phyloP scores from a whole-genome alignment of 352 stramenopile species.

The Phytophthora europaea region DNA sequence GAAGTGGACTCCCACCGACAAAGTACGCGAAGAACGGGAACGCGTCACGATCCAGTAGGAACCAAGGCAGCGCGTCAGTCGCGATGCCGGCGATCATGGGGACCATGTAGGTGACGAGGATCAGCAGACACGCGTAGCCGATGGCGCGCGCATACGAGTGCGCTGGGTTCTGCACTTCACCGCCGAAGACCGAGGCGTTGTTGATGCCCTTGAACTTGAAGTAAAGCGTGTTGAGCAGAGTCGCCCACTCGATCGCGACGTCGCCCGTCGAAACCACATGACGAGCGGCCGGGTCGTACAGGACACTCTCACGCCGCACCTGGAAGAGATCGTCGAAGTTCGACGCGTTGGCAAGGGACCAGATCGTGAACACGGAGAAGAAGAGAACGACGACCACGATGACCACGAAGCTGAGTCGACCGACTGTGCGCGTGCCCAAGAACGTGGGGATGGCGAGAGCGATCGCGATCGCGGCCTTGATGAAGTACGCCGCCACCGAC shows the following conservation, averaged over 20 bases:
- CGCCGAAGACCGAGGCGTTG: constrained; percentile 91
- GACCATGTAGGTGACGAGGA: constrained; percentile 88
- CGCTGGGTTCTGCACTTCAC: constrained; percentile 89
- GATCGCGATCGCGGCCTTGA: constrained; percentile 54
- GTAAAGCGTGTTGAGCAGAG: constrained; percentile 95
- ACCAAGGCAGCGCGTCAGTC: constrained; percentile 61
- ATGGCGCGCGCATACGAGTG: constrained; percentile 90
- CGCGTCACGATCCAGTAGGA: constrained; percentile 86
- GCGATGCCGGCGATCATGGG: constrained; percentile 89
- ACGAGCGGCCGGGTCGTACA: constrained; percentile 20
- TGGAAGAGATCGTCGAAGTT: constrained; percentile 58
- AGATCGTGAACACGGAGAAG: constrained; percentile 59
- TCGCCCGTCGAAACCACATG: constrained; percentile 39
- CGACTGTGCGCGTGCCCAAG: constrained; percentile 48
- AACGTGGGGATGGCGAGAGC: constrained; percentile 48
- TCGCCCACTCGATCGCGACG: constrained; percentile 77
- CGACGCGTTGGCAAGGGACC: constrained; percentile 35
- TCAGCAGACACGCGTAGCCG: constrained; percentile 75
- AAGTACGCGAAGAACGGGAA: constrained; percentile 87
- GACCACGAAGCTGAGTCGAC: constrained; percentile 42
- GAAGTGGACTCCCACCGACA: constrained; percentile 85
- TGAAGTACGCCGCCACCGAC: constrained; percentile 24
- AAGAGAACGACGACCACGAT: constrained; percentile 44
- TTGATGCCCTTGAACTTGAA: constrained; percentile 97
- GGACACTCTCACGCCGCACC: constrained; percentile 41